phyloP scores from a whole-genome alignment of 2,329 filamentous ascomycete species.

The Rosellinia necatrix region DNA sequence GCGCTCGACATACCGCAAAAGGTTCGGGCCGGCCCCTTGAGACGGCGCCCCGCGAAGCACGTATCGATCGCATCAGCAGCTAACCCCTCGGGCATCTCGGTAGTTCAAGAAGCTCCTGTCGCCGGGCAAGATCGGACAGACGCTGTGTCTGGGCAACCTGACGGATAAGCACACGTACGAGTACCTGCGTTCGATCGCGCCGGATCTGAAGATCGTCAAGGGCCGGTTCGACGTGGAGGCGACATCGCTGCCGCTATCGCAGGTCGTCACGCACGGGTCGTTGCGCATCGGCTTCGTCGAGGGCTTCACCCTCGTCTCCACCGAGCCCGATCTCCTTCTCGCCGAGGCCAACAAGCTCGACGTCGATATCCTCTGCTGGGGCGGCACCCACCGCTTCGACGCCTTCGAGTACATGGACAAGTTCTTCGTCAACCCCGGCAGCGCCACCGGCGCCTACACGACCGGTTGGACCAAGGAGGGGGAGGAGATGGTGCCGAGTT shows the following conservation, averaged over 20 bases:
- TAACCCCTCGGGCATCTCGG: constrained; percentile 11
- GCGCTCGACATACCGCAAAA: constrained; percentile 90
- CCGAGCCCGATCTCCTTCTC: constrained; percentile 68
- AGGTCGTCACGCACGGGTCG: constrained; percentile 68
- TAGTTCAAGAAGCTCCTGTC: constrained; percentile 87
- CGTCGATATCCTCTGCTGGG: constrained; percentile 72
- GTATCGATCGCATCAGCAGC: no score
- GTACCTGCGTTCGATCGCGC: constrained; percentile 75
- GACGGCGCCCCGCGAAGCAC: background rate
- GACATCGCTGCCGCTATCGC: constrained; percentile 66
- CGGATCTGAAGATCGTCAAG: constrained; percentile 72
- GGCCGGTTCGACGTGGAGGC: constrained; percentile 71
- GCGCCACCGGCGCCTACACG: constrained; percentile 66
- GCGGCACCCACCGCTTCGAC: constrained; percentile 70
- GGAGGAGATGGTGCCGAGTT: constrained; percentile 85
- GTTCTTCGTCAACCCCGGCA: constrained; percentile 73
- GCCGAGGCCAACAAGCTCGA: constrained; percentile 71
- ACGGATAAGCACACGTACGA: constrained; percentile 82
- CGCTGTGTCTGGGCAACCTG: constrained; percentile 78
- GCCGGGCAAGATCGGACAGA: constrained; percentile 82
- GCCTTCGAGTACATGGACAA: constrained; percentile 76
- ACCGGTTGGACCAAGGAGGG: constrained; percentile 61
- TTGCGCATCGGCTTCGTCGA: constrained; percentile 70
- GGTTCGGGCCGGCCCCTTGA: constrained; percentile 53
- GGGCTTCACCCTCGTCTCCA: constrained; percentile 70